Percentiles rank a stretch among this genome's conserved stretches.
These are phyloP conservation scores for Didymella pinodella DNA, from an alignment of 2,329 filamentous ascomycete species.

Conservation along the genomic window DNA sequence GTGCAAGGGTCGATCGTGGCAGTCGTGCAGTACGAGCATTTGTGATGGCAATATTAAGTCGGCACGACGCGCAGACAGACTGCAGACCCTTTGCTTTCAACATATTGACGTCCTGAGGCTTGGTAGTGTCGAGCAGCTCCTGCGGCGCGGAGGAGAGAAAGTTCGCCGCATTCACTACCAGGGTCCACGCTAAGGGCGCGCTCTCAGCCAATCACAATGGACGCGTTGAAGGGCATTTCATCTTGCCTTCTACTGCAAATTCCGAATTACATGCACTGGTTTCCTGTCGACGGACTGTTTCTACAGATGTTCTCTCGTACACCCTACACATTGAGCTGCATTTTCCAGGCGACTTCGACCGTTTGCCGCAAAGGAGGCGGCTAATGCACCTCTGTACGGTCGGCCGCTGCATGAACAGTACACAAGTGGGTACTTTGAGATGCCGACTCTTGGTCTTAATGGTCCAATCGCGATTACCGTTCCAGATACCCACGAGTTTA, in stretches of 20 bases:
- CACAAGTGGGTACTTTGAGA: not conserved
- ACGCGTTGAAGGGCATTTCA: constrained; percentile 1
- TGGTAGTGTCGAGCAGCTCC: constrained; percentile 16
- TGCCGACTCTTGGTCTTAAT: not conserved
- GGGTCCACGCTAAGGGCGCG: constrained; percentile 31
- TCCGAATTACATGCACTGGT: not conserved
- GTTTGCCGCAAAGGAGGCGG: not conserved
- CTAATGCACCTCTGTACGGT: not conserved
- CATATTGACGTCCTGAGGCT: constrained; percentile 34
- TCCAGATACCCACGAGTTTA: not conserved
- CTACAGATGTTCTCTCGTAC: too few relatives aligned
- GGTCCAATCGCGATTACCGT: not conserved
- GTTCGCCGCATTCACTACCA: constrained; percentile 40
- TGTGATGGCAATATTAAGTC: constrained; percentile 39
- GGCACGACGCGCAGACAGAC: constrained; percentile 46
- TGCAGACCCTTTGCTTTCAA: constrained; percentile 40
- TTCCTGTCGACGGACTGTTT: too few relatives aligned
- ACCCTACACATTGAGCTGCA: too few relatives aligned
- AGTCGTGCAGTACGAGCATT: constrained; percentile 38
- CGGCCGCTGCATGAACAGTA: not conserved
- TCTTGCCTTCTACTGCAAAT: not conserved
- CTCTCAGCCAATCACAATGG: constrained; percentile 33
- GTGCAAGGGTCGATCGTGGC: constrained; percentile 23
- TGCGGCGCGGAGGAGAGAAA: constrained; percentile 30
- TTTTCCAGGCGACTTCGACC: not conserved